phyloP scores from a whole-genome alignment of 2,329 filamentous ascomycete genomes.

The Colletotrichum liaoningense region DNA sequence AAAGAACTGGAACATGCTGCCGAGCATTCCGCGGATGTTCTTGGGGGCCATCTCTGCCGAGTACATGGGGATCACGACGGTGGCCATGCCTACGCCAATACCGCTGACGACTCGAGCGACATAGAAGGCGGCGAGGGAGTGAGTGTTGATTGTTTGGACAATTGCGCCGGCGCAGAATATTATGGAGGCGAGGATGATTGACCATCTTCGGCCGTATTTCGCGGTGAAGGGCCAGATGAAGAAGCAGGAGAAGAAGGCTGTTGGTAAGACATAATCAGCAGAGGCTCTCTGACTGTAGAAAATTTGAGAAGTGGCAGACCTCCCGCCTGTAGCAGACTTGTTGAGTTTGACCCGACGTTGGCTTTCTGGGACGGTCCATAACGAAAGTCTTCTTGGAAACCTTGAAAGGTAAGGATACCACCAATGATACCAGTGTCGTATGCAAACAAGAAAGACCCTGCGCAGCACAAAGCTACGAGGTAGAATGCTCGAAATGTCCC shows the following conservation, averaged over 20 bases:
- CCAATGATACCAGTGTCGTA: constrained; percentile 58
- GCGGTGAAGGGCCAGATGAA: constrained; percentile 57
- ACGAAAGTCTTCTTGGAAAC: constrained; percentile 52
- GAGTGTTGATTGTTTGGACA: constrained; percentile 52
- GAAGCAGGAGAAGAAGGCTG: constrained; percentile 56
- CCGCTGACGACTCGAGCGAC: constrained; percentile 50
- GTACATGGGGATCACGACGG: constrained; percentile 58
- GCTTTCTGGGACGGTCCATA: constrained; percentile 44
- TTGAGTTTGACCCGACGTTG: constrained; percentile 51
- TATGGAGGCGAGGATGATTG: constrained; percentile 50
- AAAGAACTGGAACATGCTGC: constrained; percentile 58
- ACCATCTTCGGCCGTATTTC: constrained; percentile 52
- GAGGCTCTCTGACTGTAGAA: not conserved
- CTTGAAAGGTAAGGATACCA: constrained; percentile 50
- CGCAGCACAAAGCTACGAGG: constrained; percentile 50
- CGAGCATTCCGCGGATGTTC: constrained; percentile 54
- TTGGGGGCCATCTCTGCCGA: constrained; percentile 59
- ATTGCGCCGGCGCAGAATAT: constrained; percentile 58
- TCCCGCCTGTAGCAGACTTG: constrained; percentile 54
- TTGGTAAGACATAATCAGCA: not conserved
- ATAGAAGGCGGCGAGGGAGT: constrained; percentile 50
- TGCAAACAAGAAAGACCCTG: constrained; percentile 53
- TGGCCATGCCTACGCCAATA: constrained; percentile 51
- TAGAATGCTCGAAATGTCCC: constrained; percentile 51
- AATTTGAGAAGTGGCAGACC: constrained; percentile 40